phyloP scores from a whole-genome alignment of 768 basidiomycete genomes.

The Lentinus tigrinus region DNA sequence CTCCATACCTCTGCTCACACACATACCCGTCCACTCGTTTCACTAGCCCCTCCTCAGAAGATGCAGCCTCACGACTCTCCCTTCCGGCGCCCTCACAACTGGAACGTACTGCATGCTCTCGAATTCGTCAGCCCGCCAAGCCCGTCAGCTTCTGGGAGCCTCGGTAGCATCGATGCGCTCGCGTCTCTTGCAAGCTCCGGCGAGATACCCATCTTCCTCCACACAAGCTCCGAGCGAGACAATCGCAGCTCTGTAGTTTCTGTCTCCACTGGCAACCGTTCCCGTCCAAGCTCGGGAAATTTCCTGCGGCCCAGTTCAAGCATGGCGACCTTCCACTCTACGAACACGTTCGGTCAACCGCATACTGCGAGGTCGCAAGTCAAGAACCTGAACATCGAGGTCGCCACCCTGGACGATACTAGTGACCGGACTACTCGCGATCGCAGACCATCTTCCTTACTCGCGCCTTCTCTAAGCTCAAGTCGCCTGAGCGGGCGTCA shows the following conservation, averaged over 20 bases:
- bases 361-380: neutral
- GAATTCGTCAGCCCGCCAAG: slow-evolving; percentile 23
- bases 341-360: slow-evolving; percentile 22
- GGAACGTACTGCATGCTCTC: slow-evolving; percentile 23
- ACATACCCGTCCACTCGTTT: neutral
- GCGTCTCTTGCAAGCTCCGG: slow-evolving; percentile 22
- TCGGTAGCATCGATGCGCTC: slow-evolving; percentile 17
- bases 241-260: neutral
- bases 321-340: slow-evolving; percentile 17
- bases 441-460: neutral
- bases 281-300: neutral
- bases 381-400: neutral
- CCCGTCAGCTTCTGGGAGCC: slow-evolving; percentile 21
- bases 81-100: slow-evolving; percentile 16
- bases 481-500: neutral
- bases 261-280: slow-evolving; percentile 1
- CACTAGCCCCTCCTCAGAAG: neutral
- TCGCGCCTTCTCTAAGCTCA: neutral
- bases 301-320: slow-evolving; percentile 17
- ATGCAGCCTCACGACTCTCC: neutral
- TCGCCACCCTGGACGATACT: neutral
- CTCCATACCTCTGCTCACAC: neutral
- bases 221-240: slow-evolving; percentile 5
- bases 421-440: slow-evolving; percentile 3
- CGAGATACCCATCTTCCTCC: slow-evolving; percentile 28